These are phyloP conservation scores for Globisporangium recalcitrans DNA, from an alignment of 352 stramenopile species.

Conservation along the genomic window DNA sequence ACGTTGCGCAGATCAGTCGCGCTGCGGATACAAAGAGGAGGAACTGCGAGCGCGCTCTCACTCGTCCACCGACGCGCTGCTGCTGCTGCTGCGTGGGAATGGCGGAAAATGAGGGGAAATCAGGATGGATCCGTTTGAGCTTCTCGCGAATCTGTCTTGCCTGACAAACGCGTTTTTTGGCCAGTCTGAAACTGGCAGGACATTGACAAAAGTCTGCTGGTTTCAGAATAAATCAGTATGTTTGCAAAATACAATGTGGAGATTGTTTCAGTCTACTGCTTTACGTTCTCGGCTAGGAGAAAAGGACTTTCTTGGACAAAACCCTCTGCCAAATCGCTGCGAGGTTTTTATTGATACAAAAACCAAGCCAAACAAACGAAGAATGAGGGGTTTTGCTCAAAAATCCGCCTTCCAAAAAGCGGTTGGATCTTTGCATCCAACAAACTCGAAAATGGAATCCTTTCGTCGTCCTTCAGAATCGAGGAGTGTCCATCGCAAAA, in stretches of 20 bases:
- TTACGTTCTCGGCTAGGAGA: background rate
- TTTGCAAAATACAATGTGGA: no score
- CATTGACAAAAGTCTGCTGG: background rate
- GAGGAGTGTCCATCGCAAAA: no score
- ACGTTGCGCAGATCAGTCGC: background rate
- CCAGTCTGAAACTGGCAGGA: no score
- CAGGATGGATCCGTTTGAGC: background rate
- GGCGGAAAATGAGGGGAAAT: background rate
- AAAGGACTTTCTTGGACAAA: no score
- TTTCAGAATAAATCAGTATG: background rate
- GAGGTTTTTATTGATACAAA: no score
- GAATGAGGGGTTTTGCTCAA: no score
- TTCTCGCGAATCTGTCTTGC: slow-evolving; percentile 2
- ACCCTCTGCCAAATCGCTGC: background rate
- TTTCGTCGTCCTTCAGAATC: no score
- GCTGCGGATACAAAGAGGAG: background rate
- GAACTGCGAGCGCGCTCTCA: background rate
- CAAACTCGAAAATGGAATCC: no score
- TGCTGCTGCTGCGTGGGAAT: slow-evolving; percentile 1
- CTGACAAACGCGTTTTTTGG: no score
- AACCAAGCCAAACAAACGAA: no score
- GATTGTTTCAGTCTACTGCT: background rate
- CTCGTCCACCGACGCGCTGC: background rate
- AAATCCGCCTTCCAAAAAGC: no score
- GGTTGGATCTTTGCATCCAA: no score